These are phyloP conservation scores for Arthrobotrys sinensis DNA, from an alignment of 2,329 filamentous ascomycete species.

Conservation along the genomic window DNA sequence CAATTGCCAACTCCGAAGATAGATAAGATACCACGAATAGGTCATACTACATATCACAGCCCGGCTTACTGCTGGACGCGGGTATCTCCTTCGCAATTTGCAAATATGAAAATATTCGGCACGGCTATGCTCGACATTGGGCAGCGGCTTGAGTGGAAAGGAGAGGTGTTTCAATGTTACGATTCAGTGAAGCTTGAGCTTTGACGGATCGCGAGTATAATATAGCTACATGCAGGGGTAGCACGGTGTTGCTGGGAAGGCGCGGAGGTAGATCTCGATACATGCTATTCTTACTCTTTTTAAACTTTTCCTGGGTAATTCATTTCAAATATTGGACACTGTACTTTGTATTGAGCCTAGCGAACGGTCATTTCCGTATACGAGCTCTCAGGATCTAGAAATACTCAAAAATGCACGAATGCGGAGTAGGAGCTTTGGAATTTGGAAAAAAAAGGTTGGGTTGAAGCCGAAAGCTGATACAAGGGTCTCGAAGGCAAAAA, in stretches of 20 bases:
- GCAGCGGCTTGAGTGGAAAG: not conserved
- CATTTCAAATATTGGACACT: conserved; percentile 4
- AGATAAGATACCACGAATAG: conserved; percentile 23
- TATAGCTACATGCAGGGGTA: conserved; percentile 1
- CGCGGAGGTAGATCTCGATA: conserved; percentile 17
- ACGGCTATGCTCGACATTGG: conserved; percentile 28
- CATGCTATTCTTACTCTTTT: not conserved
- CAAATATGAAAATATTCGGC: conserved; percentile 8
- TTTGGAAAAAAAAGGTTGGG: conserved; percentile 14
- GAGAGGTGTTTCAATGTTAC: conserved; percentile 13
- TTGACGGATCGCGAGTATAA: not conserved
- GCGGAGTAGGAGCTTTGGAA: conserved; percentile 4
- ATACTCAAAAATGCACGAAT: conserved; percentile 26
- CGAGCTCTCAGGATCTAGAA: conserved; percentile 51
- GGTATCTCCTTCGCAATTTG: conserved; percentile 51
- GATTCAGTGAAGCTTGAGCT: conserved; percentile 19
- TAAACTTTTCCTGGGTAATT: not conserved
- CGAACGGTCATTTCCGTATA: conserved; percentile 51
- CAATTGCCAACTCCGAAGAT: conserved; percentile 7
- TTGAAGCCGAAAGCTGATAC: not conserved
- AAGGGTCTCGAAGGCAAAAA: conserved; percentile 23
- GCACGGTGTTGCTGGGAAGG: not conserved
- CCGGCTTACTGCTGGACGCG: conserved; percentile 43
- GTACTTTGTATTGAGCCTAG: conserved; percentile 35
- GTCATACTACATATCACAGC: conserved; percentile 41